Evolutionary conservation across 2,329 filamentous ascomycete genomes (phyloP).

Genomic region (Dissoconium aciculare): DNA sequence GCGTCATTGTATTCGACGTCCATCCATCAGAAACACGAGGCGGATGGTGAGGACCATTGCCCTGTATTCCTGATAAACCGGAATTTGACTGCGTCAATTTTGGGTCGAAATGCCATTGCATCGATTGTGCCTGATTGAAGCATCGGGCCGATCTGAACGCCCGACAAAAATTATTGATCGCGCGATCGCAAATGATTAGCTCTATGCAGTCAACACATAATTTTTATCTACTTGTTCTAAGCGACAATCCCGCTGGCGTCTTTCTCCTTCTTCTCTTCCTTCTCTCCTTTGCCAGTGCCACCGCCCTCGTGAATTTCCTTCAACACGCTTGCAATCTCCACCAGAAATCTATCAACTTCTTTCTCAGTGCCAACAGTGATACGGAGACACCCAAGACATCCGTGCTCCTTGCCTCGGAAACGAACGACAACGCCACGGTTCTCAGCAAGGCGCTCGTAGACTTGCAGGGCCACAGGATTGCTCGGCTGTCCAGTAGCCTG

Average conservation of each 20-base stretch:
- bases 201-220: too few relatives aligned
- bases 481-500: slow-evolving; percentile 56
- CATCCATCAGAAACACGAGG: too few relatives aligned
- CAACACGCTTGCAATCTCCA: slow-evolving; percentile 45
- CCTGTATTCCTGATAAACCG: too few relatives aligned
- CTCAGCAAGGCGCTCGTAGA: slow-evolving; percentile 77
- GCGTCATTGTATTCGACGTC: too few relatives aligned
- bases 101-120: too few relatives aligned
- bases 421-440: slow-evolving; percentile 78
- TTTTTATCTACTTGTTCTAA: too few relatives aligned
- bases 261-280: slow-evolving; percentile 32
- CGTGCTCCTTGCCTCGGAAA: slow-evolving; percentile 83
- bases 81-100: too few relatives aligned
- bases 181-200: too few relatives aligned
- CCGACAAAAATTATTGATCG: too few relatives aligned
- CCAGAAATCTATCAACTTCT: slow-evolving; percentile 67
- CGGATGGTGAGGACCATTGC: too few relatives aligned
- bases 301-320: slow-evolving; percentile 32
- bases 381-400: slow-evolving; percentile 74
- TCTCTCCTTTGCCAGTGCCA: slow-evolving; percentile 17
- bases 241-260: slow-evolving; percentile 37
- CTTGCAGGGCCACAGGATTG: slow-evolving; percentile 60
- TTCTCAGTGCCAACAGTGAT: slow-evolving; percentile 84
- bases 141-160: too few relatives aligned
- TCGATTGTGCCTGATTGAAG: too few relatives aligned